Base-by-base conservation (phyloP, 2,329 filamentous ascomycete species). In the Aspergillus carbonarius region DNA sequence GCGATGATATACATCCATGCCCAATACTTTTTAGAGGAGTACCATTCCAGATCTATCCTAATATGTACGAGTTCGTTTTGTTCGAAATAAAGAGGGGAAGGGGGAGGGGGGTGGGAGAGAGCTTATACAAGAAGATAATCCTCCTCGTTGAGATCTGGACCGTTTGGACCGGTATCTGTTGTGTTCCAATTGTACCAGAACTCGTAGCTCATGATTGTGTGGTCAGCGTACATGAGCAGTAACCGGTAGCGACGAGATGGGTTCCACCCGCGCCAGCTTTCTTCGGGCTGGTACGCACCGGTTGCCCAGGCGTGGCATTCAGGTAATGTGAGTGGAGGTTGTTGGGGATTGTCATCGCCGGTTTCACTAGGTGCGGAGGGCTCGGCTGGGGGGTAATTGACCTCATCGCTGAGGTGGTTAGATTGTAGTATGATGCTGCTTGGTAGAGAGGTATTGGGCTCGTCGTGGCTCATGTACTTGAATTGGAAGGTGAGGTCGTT, bases 121-220 rank as follows among this genome's bases (percentile, higher is more conserved):
- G 12, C 12, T 40, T 60, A 66, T 9, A 66, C 55, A 34, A 66
- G 48, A 27, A 65, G 56, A 39, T 57, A 60, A 32, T 65, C 59
- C 20, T 60, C 61, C 25, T 66, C 58, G 30, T 47, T 54, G 55
- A 57, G 54, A 57, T 57, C 51, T 13, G 40, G 58, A 34, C 37
- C 37, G 4, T 18, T 18, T 6, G 25, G 25, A 39, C 60, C 13
- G 27, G 27, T 54, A 30, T 55, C 48, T 25, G 61, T 27, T 27
- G 56, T 44, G 20, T 68, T 71, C 76, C 75, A 76, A 20, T 75
- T 71, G 50, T 78, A 76, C 72, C 73, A 79, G 35, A 88, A 76
- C 73, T 88, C 85, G 72, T 87, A 88, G 59, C 79, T 83, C 72
- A 87, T 69, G 7, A 87, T 74, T 0, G 81, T 81, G 61, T 85